A percentile compares a stretch with the other conserved stretches of the same genome.
Evolutionary conservation across 768 basidiomycete genomes (phyloP).

Genomic region (Hericium erinaceus): DNA sequence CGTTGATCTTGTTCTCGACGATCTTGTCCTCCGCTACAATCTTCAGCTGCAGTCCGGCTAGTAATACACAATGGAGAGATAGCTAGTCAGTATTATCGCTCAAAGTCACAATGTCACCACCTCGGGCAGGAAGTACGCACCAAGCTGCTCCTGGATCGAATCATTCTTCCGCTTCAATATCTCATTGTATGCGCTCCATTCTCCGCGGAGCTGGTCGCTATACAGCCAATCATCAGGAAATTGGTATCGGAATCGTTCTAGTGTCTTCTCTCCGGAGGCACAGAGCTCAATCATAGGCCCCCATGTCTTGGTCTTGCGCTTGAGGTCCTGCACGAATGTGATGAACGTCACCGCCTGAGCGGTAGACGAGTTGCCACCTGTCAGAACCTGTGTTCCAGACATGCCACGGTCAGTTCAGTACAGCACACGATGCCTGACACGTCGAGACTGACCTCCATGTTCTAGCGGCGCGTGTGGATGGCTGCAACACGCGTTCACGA

Average conservation of each 20-base stretch:
- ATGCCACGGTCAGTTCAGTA: not conserved
- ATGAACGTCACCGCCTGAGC: conserved; percentile 98
- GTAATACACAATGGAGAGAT: not conserved
- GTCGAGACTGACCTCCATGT: conserved; percentile 24
- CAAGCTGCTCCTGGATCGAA: conserved; percentile 95
- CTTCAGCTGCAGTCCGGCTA: conserved; percentile 96
- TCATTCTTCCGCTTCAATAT: conserved; percentile 97
- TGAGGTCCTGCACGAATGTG: conserved; percentile 98
- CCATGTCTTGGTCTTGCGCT: conserved; percentile 96
- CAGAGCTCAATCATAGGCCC: conserved; percentile 93
- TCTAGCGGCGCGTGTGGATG: conserved; percentile 15
- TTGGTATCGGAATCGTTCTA: conserved; percentile 94
- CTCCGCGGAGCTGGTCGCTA: conserved; percentile 92
- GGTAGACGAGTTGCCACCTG: conserved; percentile 83
- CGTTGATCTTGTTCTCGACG: conserved; percentile 90
- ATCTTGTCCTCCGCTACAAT: conserved; percentile 99
- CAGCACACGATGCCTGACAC: not conserved
- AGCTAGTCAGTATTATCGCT: too few species aligned
- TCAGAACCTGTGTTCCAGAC: conserved; percentile 28
- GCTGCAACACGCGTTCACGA: not conserved
- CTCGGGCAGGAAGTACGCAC: conserved; percentile 51
- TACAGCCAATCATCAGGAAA: conserved; percentile 98
- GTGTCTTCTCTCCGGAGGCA: conserved; percentile 90
- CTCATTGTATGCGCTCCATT: conserved; percentile 98
- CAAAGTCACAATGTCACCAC: too few species aligned